Base-by-base conservation (phyloP, 805 yeast species). In the Metschnikowia gelsemii region DNA sequence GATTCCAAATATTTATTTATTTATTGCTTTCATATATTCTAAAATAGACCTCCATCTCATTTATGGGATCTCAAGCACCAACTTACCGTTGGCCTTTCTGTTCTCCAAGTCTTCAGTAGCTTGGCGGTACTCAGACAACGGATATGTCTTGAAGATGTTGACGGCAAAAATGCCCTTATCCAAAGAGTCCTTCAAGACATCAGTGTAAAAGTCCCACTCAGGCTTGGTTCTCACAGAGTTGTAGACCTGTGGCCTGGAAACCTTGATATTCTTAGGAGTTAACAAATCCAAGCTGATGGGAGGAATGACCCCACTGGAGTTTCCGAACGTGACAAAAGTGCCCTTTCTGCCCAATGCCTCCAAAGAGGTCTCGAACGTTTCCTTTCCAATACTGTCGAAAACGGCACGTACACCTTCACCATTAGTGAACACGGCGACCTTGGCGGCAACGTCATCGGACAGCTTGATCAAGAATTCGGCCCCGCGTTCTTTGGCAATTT, bases 281-380 rank as follows among this genome's bases (percentile, higher is more conserved):
- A 89, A 67, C 33, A 70, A 61, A 23, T 47, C 52, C 31, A 87
- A 56, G 1, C 64, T 20, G n/a, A 87, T 51, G 9, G 95, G 91
- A 1, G 86, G 81, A 22, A 88, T 87, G 1, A 80, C 67, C n/a
- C 98, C 98, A 5, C 90, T 82, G 6, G 96, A 84, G 56, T 88
- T 88, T 46, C 98, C 98, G 56, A 69, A 88, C 22, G 84, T 75
- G 22, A 87, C 80, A 43, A 86, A 65, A 2, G 87, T 72, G 19
- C 97, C 97, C 58, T 80, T 83, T 56, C 81, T 70, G 9, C 78
- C 85, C 20, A 87, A 53, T 0, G 79, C 64, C 16, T 71, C 75
- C 14, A 87, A 51, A 0, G 96, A 80, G 7, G 70, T 65, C 32
- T 84, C 83, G 51, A 76, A 83, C 4, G 96, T 79, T 54, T 78